These are phyloP conservation scores for Fusarium floridanum DNA, from an alignment of 2,329 filamentous ascomycete species.

Conservation along the genomic window DNA sequence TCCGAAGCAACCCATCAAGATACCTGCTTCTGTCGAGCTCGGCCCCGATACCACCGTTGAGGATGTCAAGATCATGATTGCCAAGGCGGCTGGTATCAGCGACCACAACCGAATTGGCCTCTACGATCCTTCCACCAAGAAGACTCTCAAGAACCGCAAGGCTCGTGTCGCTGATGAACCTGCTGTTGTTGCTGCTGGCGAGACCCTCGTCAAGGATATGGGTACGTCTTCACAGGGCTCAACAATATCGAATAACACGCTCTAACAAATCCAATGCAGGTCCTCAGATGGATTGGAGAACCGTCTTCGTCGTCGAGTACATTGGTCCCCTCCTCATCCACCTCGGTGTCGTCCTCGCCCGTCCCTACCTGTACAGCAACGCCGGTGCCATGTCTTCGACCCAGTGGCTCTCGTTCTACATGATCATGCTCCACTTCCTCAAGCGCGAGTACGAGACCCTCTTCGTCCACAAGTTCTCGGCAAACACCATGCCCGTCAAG, in stretches of 20 bases:
- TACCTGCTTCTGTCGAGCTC: constrained; percentile 66
- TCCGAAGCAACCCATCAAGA: constrained; percentile 65
- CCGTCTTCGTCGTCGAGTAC: constrained; percentile 96
- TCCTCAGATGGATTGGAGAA: constrained; percentile 90
- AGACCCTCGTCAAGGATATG: constrained; percentile 91
- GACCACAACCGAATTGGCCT: constrained; percentile 74
- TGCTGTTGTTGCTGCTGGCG: constrained; percentile 62
- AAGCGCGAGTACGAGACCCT: constrained; percentile 97
- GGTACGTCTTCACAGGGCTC: constrained; percentile 65
- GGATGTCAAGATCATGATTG: constrained; percentile 69
- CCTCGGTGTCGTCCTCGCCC: constrained; percentile 76
- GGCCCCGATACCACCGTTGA: constrained; percentile 67
- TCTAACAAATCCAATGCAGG: constrained; percentile 64
- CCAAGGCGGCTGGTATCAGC: constrained; percentile 62
- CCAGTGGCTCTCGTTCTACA: constrained; percentile 79
- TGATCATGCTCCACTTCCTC: constrained; percentile 86
- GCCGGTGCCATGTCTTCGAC: constrained; percentile 68
- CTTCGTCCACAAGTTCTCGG: constrained; percentile 95
- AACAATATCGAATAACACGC: neutral
- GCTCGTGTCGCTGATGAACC: constrained; percentile 64
- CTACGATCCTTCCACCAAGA: constrained; percentile 71
- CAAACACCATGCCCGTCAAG: constrained; percentile 89
- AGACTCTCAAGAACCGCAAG: constrained; percentile 73
- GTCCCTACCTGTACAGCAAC: constrained; percentile 71
- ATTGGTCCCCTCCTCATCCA: constrained; percentile 92